Percentiles rank a stretch among this genome's conserved stretches.
Conservation (phyloP, 2,329 filamentous ascomycete species). For the Microthyrium microscopicum region DNA sequence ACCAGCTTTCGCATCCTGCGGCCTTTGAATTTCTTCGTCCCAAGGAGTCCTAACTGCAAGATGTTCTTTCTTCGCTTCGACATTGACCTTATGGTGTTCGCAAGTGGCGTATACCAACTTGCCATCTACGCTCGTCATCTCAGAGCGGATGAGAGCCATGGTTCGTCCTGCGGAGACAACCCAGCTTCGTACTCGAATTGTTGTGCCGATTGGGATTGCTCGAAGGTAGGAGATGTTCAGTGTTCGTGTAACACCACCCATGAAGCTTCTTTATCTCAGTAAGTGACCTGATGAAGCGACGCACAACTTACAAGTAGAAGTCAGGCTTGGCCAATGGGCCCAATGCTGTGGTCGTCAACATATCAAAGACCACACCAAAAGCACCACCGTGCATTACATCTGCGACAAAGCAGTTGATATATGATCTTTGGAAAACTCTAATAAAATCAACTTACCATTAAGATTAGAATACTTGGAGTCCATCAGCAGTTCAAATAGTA, state of each 20-base stretch:
- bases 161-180: slow-evolving; percentile 31
- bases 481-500: slow-evolving; percentile 19
- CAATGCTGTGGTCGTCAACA: slow-evolving; percentile 31
- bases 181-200: slow-evolving; percentile 24
- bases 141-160: slow-evolving; percentile 34
- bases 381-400: slow-evolving; percentile 26
- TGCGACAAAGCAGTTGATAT: not conserved
- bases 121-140: slow-evolving; percentile 33
- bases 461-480: slow-evolving; percentile 21
- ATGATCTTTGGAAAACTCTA: not conserved
- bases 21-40: slow-evolving; percentile 26
- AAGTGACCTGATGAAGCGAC: slow-evolving; percentile 5
- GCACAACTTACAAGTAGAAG: slow-evolving; percentile 28
- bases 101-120: slow-evolving; percentile 31
- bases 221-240: slow-evolving; percentile 36
- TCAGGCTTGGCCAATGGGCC: slow-evolving; percentile 31
- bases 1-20: slow-evolving; percentile 8
- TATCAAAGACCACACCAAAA: slow-evolving; percentile 23
- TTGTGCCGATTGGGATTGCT: slow-evolving; percentile 30
- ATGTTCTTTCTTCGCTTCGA: slow-evolving; percentile 25
- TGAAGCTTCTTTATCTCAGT: slow-evolving; percentile 18
- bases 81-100: slow-evolving; percentile 36
- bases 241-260: slow-evolving; percentile 33
- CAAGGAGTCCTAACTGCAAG: slow-evolving; percentile 22
- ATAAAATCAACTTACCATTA: slow-evolving; percentile 15